Base-by-base conservation (phyloP, 2,329 filamentous ascomycete species). In the Sporothrix euskadiensis region DNA sequence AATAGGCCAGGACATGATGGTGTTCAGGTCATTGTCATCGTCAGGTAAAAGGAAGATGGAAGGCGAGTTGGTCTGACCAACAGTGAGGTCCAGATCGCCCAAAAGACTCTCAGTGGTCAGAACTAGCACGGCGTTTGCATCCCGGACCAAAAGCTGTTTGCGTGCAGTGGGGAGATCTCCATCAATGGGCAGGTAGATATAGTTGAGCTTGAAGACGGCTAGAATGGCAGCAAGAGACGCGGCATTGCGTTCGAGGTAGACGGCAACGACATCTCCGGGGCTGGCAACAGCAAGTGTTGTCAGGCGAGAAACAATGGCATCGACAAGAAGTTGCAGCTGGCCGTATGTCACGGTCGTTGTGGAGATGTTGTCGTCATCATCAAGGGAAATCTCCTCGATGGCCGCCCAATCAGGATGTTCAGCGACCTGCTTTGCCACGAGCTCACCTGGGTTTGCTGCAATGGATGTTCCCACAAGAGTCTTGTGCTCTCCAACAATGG, bases 171-270 rank as follows among this genome's bases (percentile, higher is more conserved):
- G 90, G 10, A 90, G 86, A 12, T 84, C 85, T 1, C 88, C 87
- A 74, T 90, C 88, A 1, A 90, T 82, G 3, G 88, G 88, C 5
- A 89, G 83, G 77, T 90, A 90, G 75, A 90, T 87, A 16, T 85
- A 88, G 26, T 88, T 87, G 66, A 85, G 85, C 73, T 87, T 87
- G 47, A 90, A 80, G 22, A 89, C 82, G 1, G 86, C 87, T 72
- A 88, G 81, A 68, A 89, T 88, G 26, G 85, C 87, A 69, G 88
- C 82, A 7, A 89, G 80, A 87, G 89, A 89, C 78, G 90, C 86
- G 0, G 88, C 85, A 74, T 87, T 89, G 77, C 91, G 91, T 63
- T 88, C 86, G 75, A 91, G 90, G 77, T 88, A 90, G 19, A 91
- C 83, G 2, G 85, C 88, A 52, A 91, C 81, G 1, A 90, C 82